Percentiles rank a stretch among this genome's conserved stretches.
phyloP scores from a whole-genome alignment of 31 red algal species.

The Odonthalia washingtoniensis region DNA sequence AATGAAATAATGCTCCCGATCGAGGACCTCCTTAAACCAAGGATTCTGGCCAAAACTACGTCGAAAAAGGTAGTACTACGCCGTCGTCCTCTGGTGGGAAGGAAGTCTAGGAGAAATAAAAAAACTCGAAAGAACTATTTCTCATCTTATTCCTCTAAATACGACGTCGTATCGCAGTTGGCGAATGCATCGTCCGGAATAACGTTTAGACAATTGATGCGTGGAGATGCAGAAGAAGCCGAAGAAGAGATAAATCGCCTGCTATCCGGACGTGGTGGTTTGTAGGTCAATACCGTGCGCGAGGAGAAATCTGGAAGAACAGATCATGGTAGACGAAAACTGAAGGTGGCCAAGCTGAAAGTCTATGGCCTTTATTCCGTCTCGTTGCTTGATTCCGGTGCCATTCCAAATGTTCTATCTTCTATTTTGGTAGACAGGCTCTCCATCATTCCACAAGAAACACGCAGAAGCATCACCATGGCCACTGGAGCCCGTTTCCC shows the following conservation, averaged over 20 bases:
- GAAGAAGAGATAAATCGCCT: background rate
- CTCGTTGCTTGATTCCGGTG: conserved; percentile 17
- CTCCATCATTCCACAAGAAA: background rate
- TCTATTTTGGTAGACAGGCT: background rate
- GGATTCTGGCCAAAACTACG: background rate
- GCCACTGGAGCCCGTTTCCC: background rate
- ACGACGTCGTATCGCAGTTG: background rate
- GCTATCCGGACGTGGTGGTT: background rate
- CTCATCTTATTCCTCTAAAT: background rate
- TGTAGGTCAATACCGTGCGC: background rate
- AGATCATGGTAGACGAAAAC: background rate
- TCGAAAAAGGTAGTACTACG: background rate
- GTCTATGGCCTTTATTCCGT: background rate
- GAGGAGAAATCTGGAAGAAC: background rate
- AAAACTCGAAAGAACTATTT: background rate
- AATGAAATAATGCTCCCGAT: background rate
- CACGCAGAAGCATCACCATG: background rate
- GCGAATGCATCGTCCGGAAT: background rate
- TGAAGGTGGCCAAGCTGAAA: background rate
- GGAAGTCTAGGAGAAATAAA: background rate
- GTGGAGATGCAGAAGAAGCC: background rate
- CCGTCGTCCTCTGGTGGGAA: too few species aligned
- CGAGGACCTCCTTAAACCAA: background rate
- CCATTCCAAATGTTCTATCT: conserved; percentile 25
- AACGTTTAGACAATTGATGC: background rate